These are phyloP conservation scores for Rhizoclosmatium globosum DNA, from an alignment of 192 early-diverging fungal species.

Conservation along the genomic window DNA sequence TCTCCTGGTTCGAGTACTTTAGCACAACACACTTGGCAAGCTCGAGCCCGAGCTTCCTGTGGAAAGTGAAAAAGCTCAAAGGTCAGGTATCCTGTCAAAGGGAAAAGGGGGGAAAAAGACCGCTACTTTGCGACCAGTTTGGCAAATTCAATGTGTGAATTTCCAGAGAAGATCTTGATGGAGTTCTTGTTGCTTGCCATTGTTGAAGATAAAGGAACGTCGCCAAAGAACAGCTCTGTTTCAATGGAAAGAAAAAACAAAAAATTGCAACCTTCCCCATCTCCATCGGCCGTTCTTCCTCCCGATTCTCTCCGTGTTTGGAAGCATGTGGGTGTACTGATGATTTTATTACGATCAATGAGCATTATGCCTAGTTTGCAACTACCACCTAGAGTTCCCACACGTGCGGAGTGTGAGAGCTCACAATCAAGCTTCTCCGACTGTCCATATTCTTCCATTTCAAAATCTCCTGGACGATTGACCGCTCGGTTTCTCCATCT, in stretches of 20 bases:
- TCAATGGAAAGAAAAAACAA: slow-evolving; percentile 1
- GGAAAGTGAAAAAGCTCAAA: neutral
- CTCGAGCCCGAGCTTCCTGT: slow-evolving; percentile 89
- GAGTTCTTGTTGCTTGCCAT: slow-evolving; percentile 70
- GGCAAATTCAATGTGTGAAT: slow-evolving; percentile 94
- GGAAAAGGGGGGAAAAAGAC: neutral
- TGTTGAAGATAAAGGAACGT: neutral
- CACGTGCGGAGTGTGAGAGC: slow-evolving; percentile 2
- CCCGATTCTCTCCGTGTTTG: too few species aligned
- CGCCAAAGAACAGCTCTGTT: neutral
- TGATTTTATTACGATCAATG: too few species aligned
- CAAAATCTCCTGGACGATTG: neutral
- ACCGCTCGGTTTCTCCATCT: slow-evolving; percentile 7
- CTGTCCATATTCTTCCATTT: neutral
- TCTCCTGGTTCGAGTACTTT: slow-evolving; percentile 99
- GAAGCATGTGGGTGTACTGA: too few species aligned
- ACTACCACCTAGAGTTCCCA: neutral
- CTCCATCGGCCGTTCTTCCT: too few species aligned
- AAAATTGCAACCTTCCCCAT: neutral
- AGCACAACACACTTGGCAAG: slow-evolving; percentile 91
- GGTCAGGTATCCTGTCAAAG: neutral
- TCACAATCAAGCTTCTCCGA: slow-evolving; percentile 1
- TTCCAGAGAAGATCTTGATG: slow-evolving; percentile 97
- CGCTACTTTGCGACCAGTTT: slow-evolving; percentile 88
- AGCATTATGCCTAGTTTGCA: too few species aligned